Conservation (phyloP, 1,284 basidiomycete species). For the Ceratobasidium sp. region DNA sequence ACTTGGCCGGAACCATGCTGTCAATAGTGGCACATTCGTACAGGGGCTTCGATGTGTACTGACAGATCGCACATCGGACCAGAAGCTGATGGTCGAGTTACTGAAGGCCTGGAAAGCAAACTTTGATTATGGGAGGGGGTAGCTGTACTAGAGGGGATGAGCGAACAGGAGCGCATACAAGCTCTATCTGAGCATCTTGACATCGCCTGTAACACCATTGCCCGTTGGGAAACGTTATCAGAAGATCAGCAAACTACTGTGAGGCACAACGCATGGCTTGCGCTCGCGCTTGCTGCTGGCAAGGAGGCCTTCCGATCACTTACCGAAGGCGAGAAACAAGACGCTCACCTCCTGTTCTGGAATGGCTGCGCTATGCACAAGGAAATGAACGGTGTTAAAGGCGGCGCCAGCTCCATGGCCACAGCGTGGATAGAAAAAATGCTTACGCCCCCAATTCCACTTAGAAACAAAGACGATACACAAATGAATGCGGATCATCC, state of each 20-base stretch:
- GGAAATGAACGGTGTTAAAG: constrained; percentile 51
- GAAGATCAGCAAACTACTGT: no score
- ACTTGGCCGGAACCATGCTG: not conserved
- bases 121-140: not conserved
- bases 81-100: not conserved
- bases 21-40: not conserved
- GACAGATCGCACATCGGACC: constrained; percentile 31
- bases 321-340: no score
- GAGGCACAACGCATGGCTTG: no score
- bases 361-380: constrained; percentile 41
- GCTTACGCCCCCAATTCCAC: constrained; percentile 46
- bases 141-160: not conserved
- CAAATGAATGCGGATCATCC: no score
- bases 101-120: constrained; percentile 10
- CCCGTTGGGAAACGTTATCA: no score
- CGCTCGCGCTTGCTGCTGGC: no score
- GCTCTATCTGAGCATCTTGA: not conserved
- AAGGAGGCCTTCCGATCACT: no score
- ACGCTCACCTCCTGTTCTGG: no score
- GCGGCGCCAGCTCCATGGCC: constrained; percentile 46
- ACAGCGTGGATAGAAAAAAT: constrained; percentile 18
- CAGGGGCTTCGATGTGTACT: not conserved
- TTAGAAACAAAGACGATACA: constrained; percentile 52
- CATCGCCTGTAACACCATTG: not conserved
- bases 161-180: not conserved